Percentiles rank a stretch among this genome's conserved stretches.
Conservation (phyloP, 352 stramenopile species). For the Phytophthora constricta region DNA sequence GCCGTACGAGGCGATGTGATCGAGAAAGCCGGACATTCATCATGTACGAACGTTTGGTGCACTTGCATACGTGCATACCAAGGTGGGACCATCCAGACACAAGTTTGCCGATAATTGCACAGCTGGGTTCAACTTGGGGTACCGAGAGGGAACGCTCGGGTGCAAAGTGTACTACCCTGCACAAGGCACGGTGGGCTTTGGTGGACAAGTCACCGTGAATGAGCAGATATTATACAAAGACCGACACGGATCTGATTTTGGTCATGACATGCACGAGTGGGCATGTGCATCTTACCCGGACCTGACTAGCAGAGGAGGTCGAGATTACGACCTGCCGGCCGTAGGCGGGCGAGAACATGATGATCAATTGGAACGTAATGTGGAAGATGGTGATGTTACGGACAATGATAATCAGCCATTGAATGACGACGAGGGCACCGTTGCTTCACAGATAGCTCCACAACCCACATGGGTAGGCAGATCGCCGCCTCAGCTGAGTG, state of each 20-base stretch:
- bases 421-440: background rate
- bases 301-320: background rate
- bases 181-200: background rate
- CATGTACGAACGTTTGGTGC: slow-evolving; percentile 3
- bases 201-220: background rate
- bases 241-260: background rate
- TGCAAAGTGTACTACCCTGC: background rate
- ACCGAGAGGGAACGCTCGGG: background rate
- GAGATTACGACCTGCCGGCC: background rate
- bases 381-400: background rate
- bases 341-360: background rate
- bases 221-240: background rate
- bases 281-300: background rate
- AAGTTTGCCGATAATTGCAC: slow-evolving; percentile 12
- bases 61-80: background rate
- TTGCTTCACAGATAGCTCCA: no score
- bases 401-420: background rate
- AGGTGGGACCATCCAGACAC: slow-evolving; percentile 6
- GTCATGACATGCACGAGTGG: background rate
- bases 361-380: background rate
- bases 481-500: no score
- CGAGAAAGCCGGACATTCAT: slow-evolving; percentile 1
- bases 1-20: slow-evolving; percentile 8
- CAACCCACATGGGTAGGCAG: no score
- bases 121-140: slow-evolving; percentile 5